Conservation (phyloP, 305 asterid species). For the Stenogyne calaminthoides region DNA sequence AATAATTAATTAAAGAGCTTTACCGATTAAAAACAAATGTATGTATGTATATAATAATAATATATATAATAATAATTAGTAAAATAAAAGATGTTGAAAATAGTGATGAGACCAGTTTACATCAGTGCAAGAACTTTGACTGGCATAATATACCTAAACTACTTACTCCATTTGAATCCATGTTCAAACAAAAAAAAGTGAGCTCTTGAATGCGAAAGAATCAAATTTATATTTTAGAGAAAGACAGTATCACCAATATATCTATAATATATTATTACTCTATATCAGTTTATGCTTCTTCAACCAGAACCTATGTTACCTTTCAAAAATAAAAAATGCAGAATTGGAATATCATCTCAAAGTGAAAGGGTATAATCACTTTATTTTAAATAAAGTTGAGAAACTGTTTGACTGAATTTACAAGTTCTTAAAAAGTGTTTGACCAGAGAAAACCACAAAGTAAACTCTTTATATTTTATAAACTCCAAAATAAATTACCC, state of each 20-base stretch:
- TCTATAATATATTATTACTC: background rate
- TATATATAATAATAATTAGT: no score
- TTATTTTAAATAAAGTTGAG: no score
- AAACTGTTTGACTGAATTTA: no score
- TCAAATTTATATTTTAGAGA: background rate
- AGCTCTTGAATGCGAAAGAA: conserved; percentile 11
- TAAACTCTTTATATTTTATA: no score
- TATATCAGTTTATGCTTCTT: background rate
- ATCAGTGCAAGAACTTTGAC: conserved; percentile 25
- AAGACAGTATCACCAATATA: background rate
- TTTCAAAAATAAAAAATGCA: no score
- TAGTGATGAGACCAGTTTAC: background rate
- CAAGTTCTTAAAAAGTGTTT: no score
- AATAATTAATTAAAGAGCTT: no score
- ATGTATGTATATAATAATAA: background rate
- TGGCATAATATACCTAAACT: background rate
- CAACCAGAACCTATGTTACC: background rate
- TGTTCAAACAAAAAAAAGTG: conserved; percentile 10
- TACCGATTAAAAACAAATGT: background rate
- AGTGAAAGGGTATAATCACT: no score
- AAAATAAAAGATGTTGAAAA: background rate
- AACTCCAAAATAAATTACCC: no score
- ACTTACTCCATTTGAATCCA: conserved; percentile 4
- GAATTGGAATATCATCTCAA: background rate
- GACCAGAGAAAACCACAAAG: no score